Base-by-base conservation (phyloP, 768 basidiomycete species). In the Baorangia bicolor region DNA sequence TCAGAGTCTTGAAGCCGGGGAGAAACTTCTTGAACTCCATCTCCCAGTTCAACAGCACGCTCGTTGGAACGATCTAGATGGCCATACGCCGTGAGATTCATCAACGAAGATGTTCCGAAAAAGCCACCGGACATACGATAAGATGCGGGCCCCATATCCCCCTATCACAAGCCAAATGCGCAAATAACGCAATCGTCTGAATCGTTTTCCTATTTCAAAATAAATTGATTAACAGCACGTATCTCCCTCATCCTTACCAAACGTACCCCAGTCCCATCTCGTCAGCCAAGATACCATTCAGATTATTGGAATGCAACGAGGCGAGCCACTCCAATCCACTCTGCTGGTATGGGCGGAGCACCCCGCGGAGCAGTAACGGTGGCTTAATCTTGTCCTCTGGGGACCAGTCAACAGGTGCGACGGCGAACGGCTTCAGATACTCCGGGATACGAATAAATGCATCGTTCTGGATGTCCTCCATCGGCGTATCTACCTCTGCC, bases 1-100 rank as follows among this genome's bases (percentile, higher is more conserved):
- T 90, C 34, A 97, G 71, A 49, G 90, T 84, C 56, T 82, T 85
- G 74, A 94, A 93, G 2, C 90, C 90, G 0, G 95, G 95, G 1
- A 93, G 78, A 70, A 98, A 97, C 69, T 94, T 95, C 69, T 93
- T 91, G 76, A 97, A 97, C 68, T 98, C 95, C 87, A 92, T 90
- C 67, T 92, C 88, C 95, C 94, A 98, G 69, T 97, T 97, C 52
- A 96, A 77, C 40, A 98, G 77, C 18, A 98, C 96, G 52, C 92
- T 93, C 11, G 96, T 92, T 1, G 97, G 97, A 53, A 87, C 90
- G 64, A 96, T 85, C 85, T 87, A 62, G 1, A 45, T 28, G 35
- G 48, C 16, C 44, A 23, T 21, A 5, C 18, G 6, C 49, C 21
- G 46, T 63, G 11, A 58, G 33, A 41, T 31, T 4, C 35, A 39